Base-by-base conservation (phyloP, 495 filamentous ascomycete genomes). In the Penicillium ochrochloron region DNA sequence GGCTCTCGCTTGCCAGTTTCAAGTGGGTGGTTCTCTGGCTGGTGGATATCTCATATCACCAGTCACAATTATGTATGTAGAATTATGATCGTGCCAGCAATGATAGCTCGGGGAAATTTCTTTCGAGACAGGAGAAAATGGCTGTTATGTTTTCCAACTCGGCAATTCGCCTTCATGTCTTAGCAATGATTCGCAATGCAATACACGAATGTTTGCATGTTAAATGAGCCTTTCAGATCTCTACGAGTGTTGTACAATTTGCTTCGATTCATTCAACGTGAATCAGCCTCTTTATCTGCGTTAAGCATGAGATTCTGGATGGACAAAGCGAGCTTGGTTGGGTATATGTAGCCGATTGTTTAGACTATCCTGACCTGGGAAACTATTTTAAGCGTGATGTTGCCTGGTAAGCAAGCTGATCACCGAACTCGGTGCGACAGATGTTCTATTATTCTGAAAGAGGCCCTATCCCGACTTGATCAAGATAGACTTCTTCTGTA, bases 401-500 rank as follows among this genome's bases (percentile, higher is more conserved):
- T 27, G 25, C 25, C 25, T 27, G 25, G 25, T 27, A 27, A 27
- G 25, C 25, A 2, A 27, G 25, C 25, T 27, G 25, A 27, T 27
- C 25, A 27, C 25, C 4, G 1, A 27, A 27, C 25, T 27, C 25
- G 25, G 25, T 27, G 25, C 25, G 25, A 27, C 25, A 27, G 25
- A 27, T 27, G 25, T 27, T 27, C 25, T 27, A 27, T 4, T 27
- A 39, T 14, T 39, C 12, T 17, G 48, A 27, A 48, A 19, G 29
- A 61, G 17, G 31, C 9, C 31, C 29, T 56, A 9, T 15, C 46
- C 53, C 12, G 64, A 66, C 60, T 70, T 70, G 21, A 77, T 74
- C 59, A 80, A 52, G 44, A 81, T 74, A 39, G 77, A 76, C 73
- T 86, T 85, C 0, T 72, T 79, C 73, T 85, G 81, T 42, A 85